phyloP scores from a whole-genome alignment of 441 rosid species.

The Populus hybrid region DNA sequence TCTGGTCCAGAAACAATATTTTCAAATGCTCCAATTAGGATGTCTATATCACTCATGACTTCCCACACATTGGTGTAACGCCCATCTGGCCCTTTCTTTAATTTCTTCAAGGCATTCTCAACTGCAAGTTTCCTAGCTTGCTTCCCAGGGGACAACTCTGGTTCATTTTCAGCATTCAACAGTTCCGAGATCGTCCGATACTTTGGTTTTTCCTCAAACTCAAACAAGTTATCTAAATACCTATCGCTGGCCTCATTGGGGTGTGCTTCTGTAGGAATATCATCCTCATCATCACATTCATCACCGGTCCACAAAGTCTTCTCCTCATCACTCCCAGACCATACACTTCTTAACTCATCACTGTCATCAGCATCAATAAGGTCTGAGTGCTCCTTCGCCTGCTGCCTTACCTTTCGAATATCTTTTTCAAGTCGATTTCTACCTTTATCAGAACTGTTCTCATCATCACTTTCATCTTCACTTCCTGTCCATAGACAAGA shows the following conservation, averaged over 20 bases:
- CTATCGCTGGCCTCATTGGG: slow-evolving; percentile 78
- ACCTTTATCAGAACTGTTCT: slow-evolving; percentile 30
- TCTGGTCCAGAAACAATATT: slow-evolving; percentile 89
- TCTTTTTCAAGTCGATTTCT: slow-evolving; percentile 40
- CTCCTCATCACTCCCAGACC: slow-evolving; percentile 93
- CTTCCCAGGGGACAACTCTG: slow-evolving; percentile 84
- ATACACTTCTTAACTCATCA: slow-evolving; percentile 73
- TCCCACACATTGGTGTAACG: slow-evolving; percentile 89
- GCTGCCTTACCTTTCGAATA: slow-evolving; percentile 58
- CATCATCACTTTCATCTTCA: slow-evolving; percentile 69
- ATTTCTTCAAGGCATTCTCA: slow-evolving; percentile 85
- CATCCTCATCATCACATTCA: slow-evolving; percentile 77
- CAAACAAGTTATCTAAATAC: slow-evolving; percentile 74
- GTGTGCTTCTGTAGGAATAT: slow-evolving; percentile 75
- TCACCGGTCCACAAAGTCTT: slow-evolving; percentile 93
- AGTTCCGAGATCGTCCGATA: slow-evolving; percentile 76
- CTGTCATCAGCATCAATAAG: slow-evolving; percentile 80
- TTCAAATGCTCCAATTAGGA: slow-evolving; percentile 83
- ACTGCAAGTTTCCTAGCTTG: slow-evolving; percentile 88
- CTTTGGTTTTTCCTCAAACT: slow-evolving; percentile 87
- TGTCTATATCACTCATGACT: slow-evolving; percentile 86
- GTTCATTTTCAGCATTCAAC: slow-evolving; percentile 71
- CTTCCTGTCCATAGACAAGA: slow-evolving; percentile 73
- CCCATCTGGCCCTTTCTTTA: slow-evolving; percentile 93
- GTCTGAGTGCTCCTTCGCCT: slow-evolving; percentile 65